Percentiles rank a stretch among this genome's conserved stretches.
These are phyloP conservation scores for Russula ochroleuca DNA, from an alignment of 768 basidiomycete species.

Conservation along the genomic window DNA sequence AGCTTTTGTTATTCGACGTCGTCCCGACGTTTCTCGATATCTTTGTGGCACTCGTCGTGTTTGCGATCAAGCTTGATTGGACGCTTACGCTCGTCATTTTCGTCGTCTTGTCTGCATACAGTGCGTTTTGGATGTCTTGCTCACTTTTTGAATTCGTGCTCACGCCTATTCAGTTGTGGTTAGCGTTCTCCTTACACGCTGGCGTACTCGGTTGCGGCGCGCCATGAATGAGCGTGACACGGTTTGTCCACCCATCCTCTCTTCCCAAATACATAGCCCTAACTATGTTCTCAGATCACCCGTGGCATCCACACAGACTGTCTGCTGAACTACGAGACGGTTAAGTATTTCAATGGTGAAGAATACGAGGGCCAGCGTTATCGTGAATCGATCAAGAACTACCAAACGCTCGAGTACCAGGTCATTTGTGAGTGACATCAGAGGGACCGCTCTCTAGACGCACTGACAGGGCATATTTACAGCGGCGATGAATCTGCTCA, in stretches of 20 bases:
- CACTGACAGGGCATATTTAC: constrained; percentile 2
- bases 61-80: constrained; percentile 61
- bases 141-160: not conserved
- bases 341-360: constrained; percentile 89
- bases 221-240: constrained; percentile 79
- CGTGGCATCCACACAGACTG: constrained; percentile 82
- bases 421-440: constrained; percentile 55
- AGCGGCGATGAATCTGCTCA: constrained; percentile 72
- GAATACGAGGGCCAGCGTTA: constrained; percentile 72
- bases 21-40: constrained; percentile 82
- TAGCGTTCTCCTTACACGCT: constrained; percentile 57
- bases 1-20: constrained; percentile 81
- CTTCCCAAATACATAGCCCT: constrained; percentile 6
- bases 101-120: constrained; percentile 68
- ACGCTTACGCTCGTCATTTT: constrained; percentile 62
- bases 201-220: constrained; percentile 69
- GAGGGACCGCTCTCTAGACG: not conserved
- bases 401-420: constrained; percentile 68
- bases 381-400: constrained; percentile 61
- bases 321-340: constrained; percentile 76
- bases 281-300: constrained; percentile 45
- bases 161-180: constrained; percentile 40
- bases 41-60: constrained; percentile 62
- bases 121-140: constrained; percentile 37
- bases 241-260: constrained; percentile 38